These are phyloP conservation scores for Vigna hirtella DNA, from an alignment of 306 rosid species.

Conservation along the genomic window DNA sequence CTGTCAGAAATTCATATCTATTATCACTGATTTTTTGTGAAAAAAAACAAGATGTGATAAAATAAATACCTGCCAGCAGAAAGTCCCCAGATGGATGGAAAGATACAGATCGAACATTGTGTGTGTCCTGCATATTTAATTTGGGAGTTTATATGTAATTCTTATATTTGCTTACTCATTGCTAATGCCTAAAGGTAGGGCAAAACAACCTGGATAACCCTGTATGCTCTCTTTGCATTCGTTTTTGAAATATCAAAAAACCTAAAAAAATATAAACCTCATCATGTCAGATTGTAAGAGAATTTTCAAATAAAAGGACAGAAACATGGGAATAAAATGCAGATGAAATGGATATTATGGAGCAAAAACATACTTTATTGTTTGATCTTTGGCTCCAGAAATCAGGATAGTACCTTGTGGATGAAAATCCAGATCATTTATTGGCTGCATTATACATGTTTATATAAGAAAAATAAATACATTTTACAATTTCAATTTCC, in stretches of 20 bases:
- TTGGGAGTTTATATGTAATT: constrained; percentile 6
- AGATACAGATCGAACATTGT: constrained; percentile 88
- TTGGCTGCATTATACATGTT: constrained; percentile 69
- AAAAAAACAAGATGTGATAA: constrained; percentile 3
- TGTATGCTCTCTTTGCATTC: constrained; percentile 89
- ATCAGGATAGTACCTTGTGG: constrained; percentile 82
- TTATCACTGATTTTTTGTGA: constrained; percentile 25
- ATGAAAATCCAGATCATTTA: constrained; percentile 95
- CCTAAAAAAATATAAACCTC: constrained; percentile 52
- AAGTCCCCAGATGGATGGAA: constrained; percentile 96
- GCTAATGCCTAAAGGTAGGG: constrained; percentile 42
- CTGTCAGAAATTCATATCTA: constrained; percentile 51
- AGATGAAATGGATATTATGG: neutral
- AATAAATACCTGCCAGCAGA: constrained; percentile 77
- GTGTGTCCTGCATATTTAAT: constrained; percentile 74
- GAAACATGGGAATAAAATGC: constrained; percentile 32
- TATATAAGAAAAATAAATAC: constrained; percentile 22
- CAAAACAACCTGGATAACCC: constrained; percentile 82
- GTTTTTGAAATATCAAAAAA: constrained; percentile 87
- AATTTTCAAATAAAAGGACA: constrained; percentile 36
- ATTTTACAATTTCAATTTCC: constrained; percentile 7
- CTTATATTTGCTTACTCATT: constrained; percentile 32
- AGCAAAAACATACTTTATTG: constrained; percentile 71
- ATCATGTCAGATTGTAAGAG: constrained; percentile 39
- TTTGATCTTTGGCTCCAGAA: constrained; percentile 91